phyloP scores from a whole-genome alignment of 2,329 filamentous ascomycete species.

The Aaosphaeria pasadenensis region DNA sequence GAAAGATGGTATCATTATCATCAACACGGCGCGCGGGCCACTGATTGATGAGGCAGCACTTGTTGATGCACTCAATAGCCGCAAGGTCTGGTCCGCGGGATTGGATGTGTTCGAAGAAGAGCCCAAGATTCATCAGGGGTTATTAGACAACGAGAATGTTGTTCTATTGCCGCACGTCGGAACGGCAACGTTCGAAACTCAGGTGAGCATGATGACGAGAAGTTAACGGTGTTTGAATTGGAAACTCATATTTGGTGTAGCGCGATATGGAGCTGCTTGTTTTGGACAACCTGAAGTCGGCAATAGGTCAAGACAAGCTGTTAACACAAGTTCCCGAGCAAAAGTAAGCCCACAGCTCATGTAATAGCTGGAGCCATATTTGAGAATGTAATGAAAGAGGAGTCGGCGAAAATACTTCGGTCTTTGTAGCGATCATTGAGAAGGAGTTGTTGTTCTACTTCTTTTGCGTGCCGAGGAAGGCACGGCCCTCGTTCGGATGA shows the following conservation, averaged over 20 bases:
- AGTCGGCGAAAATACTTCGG: no score
- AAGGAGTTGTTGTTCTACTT: no score
- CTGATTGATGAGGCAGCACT: conserved; percentile 57
- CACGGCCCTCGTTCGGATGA: no score
- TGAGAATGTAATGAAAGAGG: no score
- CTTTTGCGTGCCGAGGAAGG: no score
- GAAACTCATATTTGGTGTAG: conserved; percentile 17
- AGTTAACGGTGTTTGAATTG: neutral
- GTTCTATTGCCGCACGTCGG: conserved; percentile 61
- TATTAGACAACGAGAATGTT: conserved; percentile 48
- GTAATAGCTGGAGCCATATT: no score
- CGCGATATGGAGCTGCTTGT: conserved; percentile 60
- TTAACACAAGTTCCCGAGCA: conserved; percentile 62
- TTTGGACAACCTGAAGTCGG: conserved; percentile 55
- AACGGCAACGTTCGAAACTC: conserved; percentile 59
- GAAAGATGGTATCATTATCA: conserved; percentile 56
- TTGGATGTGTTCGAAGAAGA: conserved; percentile 60
- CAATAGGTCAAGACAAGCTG: conserved; percentile 55
- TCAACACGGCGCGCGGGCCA: conserved; percentile 58
- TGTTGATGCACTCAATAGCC: conserved; percentile 51
- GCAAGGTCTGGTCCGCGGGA: conserved; percentile 54
- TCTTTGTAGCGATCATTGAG: no score
- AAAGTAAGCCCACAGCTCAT: conserved; percentile 27
- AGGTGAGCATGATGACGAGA: conserved; percentile 37
- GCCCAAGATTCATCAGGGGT: conserved; percentile 51